Conservation (phyloP, 139 green algal species). For the Marvania coccoides region DNA sequence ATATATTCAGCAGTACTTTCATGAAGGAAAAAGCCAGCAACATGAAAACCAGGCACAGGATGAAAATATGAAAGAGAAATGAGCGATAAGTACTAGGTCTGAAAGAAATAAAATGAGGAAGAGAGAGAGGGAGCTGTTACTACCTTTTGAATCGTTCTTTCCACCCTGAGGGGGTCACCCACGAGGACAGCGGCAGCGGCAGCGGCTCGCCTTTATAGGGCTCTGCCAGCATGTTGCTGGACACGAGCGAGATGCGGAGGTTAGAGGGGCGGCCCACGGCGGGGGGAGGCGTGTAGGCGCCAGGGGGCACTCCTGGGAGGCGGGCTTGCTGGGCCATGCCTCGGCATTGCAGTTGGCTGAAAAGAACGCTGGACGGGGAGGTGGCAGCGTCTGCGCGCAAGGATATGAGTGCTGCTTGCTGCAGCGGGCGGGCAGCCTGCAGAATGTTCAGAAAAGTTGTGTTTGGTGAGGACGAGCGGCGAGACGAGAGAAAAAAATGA, state of each 20-base stretch:
- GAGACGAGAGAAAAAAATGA: background rate
- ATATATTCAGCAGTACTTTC: no score
- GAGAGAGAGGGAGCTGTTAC: no score
- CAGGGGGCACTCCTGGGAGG: background rate
- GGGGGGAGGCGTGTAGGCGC: background rate
- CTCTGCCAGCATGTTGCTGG: constrained; percentile 38
- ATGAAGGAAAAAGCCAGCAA: no score
- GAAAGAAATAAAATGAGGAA: no score
- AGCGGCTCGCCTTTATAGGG: constrained; percentile 30
- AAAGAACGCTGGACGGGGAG: background rate
- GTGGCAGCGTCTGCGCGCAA: background rate
- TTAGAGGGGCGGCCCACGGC: background rate
- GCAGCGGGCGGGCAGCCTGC: background rate
- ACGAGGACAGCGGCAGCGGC: constrained; percentile 22
- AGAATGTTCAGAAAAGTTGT: background rate
- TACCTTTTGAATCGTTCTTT: no score
- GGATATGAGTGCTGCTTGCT: background rate
- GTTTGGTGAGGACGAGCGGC: background rate
- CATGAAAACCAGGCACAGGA: no score
- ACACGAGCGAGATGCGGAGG: constrained; percentile 12
- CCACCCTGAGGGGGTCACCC: constrained; percentile 28
- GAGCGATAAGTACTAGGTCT: no score
- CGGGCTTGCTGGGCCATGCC: background rate
- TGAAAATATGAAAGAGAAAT: no score
- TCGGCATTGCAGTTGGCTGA: background rate